Base-by-base conservation (phyloP, 495 filamentous ascomycete genomes). In the Mytilinidion resinicola region DNA sequence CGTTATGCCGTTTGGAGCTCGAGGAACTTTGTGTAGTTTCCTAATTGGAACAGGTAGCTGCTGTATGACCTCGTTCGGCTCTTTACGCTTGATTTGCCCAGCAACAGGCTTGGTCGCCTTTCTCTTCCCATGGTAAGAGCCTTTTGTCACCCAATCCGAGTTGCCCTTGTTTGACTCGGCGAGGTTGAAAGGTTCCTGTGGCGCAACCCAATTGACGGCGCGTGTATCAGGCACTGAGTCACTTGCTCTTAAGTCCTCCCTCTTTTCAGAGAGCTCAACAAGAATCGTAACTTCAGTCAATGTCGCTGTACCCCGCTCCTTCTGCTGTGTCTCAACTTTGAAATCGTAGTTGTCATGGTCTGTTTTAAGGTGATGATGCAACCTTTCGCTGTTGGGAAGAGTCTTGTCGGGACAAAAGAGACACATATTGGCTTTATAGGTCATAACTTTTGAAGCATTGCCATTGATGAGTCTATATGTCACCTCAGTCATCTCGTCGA, bases 21-120 rank as follows among this genome's bases (percentile, higher is more conserved):
- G 38, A 11, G 60, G 55, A 6, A 59, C 51, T 19, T 33, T 38
- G 50, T 58, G 56, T 20, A 15, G 30, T 43, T 57, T 63, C 35
- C 50, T 54, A 10, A 12, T 59, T 9, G 55, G 42, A n/a, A 11
- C n/a, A 21, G 53, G 36, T 20, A 42, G 43, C 14, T 19, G 9
- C 19, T 21, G 17, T 20, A 46, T 19, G 17, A 15, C 17, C 21
- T 25, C 41, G 2, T 30, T 6, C 5, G 53, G 41, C 11, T 19
- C 19, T 15, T 55, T 55, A 25, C 12, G 53, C 15, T 43, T 55
- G 11, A 38, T 37, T 38, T 33, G 14, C 11, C 17, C 48, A 21
- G 14, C 14, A 21, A 44, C 34, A 37, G 50, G 36, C 34, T 25
- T 15, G n/a, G 50, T 14, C 9, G 36, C 11, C 15, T 38, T 53